Percentiles rank a stretch among this genome's conserved stretches.
phyloP scores from a whole-genome alignment of 2,329 filamentous ascomycete species.

The Claviceps purpurea region DNA sequence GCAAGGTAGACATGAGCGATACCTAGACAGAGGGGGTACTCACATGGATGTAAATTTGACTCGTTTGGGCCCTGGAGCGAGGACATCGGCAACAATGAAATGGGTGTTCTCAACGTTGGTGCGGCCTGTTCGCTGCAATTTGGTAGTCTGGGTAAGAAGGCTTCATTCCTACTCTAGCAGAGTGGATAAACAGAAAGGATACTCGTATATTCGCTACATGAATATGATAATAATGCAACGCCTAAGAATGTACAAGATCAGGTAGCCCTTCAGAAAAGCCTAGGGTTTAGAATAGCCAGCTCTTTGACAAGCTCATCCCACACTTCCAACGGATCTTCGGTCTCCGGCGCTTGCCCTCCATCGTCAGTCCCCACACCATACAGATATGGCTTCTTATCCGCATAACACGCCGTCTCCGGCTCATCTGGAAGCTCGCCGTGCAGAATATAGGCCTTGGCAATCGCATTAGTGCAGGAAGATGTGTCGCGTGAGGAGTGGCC shows the following conservation, averaged over 20 bases:
- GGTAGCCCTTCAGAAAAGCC: not conserved
- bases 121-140: no score
- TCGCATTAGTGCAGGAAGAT: constrained; percentile 30
- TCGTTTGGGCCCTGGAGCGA: no score
- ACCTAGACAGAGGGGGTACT: no score
- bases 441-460: constrained; percentile 27
- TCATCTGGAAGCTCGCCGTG: constrained; percentile 26
- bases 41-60: no score
- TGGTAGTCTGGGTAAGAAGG: no score
- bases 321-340: constrained; percentile 5
- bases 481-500: constrained; percentile 32
- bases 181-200: no score
- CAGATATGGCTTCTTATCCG: constrained; percentile 33
- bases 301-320: constrained; percentile 11
- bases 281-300: constrained; percentile 7
- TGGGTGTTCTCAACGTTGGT: no score
- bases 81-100: no score
- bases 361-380: constrained; percentile 18
- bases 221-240: no score
- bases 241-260: not conserved
- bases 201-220: no score
- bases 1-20: no score
- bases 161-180: no score
- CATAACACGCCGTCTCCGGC: constrained; percentile 31
- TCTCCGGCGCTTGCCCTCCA: not conserved